Evolutionary conservation across 2,329 filamentous ascomycete species (phyloP).

Genomic region (Leptographium radiaticola): DNA sequence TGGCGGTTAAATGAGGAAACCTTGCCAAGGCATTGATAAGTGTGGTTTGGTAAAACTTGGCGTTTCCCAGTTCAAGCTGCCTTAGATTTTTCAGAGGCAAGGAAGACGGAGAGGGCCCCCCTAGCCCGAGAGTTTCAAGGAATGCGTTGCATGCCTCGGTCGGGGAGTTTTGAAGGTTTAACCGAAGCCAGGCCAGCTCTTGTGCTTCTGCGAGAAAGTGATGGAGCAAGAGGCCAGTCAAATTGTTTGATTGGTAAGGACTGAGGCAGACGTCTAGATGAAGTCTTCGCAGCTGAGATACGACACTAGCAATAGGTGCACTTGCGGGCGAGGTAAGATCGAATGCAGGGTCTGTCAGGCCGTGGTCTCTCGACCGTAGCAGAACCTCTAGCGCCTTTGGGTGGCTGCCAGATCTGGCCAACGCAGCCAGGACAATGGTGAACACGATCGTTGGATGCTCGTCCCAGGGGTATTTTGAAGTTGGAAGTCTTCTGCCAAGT

Average conservation of each 20-base stretch:
- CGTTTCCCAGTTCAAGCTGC: background rate
- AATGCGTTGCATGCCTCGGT: background rate
- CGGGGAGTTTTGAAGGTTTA: constrained; percentile 29
- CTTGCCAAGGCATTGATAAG: background rate
- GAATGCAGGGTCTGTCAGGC: constrained; percentile 30
- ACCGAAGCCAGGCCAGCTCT: constrained; percentile 36
- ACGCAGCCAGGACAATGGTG: constrained; percentile 24
- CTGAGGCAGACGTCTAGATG: constrained; percentile 20
- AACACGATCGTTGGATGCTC: constrained; percentile 24
- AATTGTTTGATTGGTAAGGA: constrained; percentile 1
- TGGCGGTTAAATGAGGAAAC: background rate
- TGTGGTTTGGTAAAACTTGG: background rate
- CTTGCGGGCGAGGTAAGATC: constrained; percentile 27
- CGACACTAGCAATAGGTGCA: constrained; percentile 22
- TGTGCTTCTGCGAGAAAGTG: constrained; percentile 25
- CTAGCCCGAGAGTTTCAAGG: background rate
- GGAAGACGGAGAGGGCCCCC: background rate
- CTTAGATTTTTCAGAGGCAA: background rate
- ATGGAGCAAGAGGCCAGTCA: constrained; percentile 7
- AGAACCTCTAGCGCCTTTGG: constrained; percentile 35
- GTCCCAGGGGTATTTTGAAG: background rate
- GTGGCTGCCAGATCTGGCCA: constrained; percentile 24
- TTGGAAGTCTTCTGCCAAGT: constrained; percentile 15
- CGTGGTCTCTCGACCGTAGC: constrained; percentile 17
- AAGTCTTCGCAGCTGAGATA: constrained; percentile 32